phyloP scores from a whole-genome alignment of 495 filamentous ascomycete species.

The Darksidea phi region DNA sequence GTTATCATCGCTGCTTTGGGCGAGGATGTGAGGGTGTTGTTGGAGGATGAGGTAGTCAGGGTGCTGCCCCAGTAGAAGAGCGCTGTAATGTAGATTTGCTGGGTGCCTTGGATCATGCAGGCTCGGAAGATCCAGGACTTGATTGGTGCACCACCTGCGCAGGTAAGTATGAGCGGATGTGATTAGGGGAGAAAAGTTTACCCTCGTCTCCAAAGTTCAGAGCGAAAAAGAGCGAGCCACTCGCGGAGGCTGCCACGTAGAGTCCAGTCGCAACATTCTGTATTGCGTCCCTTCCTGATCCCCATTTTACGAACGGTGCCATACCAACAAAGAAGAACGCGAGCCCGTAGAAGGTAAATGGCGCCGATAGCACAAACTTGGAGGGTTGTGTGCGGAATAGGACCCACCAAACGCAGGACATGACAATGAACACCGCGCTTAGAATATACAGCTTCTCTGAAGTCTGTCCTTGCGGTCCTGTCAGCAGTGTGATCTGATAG shows the following conservation, averaged over 20 bases:
- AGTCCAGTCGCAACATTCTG: conserved; percentile 60
- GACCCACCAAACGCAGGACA: conserved; percentile 63
- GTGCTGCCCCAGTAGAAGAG: conserved; percentile 64
- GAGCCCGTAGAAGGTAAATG: conserved; percentile 62
- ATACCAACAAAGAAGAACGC: conserved; percentile 65
- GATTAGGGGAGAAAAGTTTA: too few species aligned
- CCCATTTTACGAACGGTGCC: conserved; percentile 53
- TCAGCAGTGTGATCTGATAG: conserved; percentile 66
- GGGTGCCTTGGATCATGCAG: conserved; percentile 61
- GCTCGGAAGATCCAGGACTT: conserved; percentile 66
- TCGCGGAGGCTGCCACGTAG: conserved; percentile 60
- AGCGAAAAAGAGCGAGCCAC: conserved; percentile 62
- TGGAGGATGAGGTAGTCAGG: too few species aligned
- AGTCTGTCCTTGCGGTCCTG: conserved; percentile 59
- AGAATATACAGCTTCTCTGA: conserved; percentile 63
- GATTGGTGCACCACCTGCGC: conserved; percentile 59
- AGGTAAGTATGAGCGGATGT: too few species aligned
- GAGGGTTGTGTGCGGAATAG: conserved; percentile 59
- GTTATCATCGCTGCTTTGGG: conserved; percentile 50
- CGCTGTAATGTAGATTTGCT: conserved; percentile 62
- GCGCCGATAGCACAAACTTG: conserved; percentile 54
- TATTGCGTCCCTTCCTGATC: conserved; percentile 49
- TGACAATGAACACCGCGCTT: conserved; percentile 58
- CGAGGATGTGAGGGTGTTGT: conserved; percentile 32
- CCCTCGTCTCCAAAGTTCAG: conserved; percentile 73